Conservation (phyloP, 805 yeast genomes). For the Nakazawaea wickerhamii region DNA sequence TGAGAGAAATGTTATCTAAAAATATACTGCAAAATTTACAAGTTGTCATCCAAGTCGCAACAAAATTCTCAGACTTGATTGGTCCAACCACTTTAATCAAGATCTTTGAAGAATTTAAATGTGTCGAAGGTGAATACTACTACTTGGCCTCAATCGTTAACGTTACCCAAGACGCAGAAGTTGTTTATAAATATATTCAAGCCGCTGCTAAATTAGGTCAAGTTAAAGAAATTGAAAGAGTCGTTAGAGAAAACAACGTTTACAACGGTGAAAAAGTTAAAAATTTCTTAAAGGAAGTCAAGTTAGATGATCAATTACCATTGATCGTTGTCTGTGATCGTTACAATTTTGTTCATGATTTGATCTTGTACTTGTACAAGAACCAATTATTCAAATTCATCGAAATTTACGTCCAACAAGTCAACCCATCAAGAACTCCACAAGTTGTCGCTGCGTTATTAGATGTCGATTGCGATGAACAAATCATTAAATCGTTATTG, state of each 20-base stretch:
- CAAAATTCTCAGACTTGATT: slow-evolving; percentile 89
- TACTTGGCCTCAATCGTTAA: slow-evolving; percentile 91
- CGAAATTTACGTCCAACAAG: slow-evolving; percentile 97
- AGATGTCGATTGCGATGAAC: slow-evolving; percentile 96
- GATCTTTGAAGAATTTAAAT: slow-evolving; percentile 88
- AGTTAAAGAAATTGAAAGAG: slow-evolving; percentile 89
- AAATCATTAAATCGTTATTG: slow-evolving; percentile 72
- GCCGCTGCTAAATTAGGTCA: slow-evolving; percentile 90
- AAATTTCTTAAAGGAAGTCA: slow-evolving; percentile 92
- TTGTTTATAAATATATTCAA: slow-evolving; percentile 92
- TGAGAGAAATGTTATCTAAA: slow-evolving; percentile 76
- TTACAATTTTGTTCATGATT: slow-evolving; percentile 84
- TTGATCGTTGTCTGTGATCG: slow-evolving; percentile 95
- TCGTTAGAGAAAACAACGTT: slow-evolving; percentile 88
- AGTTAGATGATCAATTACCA: slow-evolving; percentile 92
- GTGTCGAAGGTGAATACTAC: slow-evolving; percentile 90
- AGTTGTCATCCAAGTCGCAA: slow-evolving; percentile 92
- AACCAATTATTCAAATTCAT: slow-evolving; percentile 94
- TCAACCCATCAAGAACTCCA: slow-evolving; percentile 92
- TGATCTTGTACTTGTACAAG: slow-evolving; percentile 89
- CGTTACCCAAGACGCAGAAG: slow-evolving; percentile 88
- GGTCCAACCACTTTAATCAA: slow-evolving; percentile 83
- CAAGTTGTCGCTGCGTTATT: slow-evolving; percentile 94
- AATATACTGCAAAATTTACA: slow-evolving; percentile 86
- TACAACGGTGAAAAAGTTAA: slow-evolving; percentile 97